Evolutionary conservation across 495 filamentous ascomycete genomes (phyloP), one percentile per base, ranked within the genome.

Genomic region (Neurospora sp.): DNA sequence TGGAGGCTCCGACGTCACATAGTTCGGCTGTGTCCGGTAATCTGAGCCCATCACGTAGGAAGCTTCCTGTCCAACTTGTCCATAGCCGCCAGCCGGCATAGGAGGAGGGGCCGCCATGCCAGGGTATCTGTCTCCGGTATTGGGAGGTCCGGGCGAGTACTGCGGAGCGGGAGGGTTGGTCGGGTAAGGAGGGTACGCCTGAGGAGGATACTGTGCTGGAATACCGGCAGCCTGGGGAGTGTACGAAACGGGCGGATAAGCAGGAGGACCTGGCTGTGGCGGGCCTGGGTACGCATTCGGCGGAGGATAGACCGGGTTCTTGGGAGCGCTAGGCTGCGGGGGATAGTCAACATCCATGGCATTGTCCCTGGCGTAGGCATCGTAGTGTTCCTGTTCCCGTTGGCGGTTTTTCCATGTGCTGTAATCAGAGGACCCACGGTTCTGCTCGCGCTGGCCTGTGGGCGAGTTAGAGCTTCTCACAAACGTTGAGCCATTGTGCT

Each of bases 381-480:
- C 71, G 72, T 70, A 75, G 12, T 73, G 38, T 37, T 77, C 70
- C 22, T 70, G 73, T 73, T 76, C 72, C 61, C 75, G 74, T 70
- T 75, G 75, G 44, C 71, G 69, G 70, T 79, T 79, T 40, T 80
- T 80, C 79, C 79, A 80, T 22, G 78, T 59, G 72, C 69, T 77
- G 75, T 80, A 80, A 69, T 79, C 77, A 74, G 77, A 72, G 69
- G 73, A 73, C 38, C 76, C 78, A 47, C 78, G 74, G 71, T 73
- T 47, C 70, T 76, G 76, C 44, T 80, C 80, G 39, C 80, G 80
- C 72, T 78, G 72, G 85, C 85, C 81, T 86, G 81, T 72, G 81
- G 83, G 83, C 73, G 83, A 85, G 86, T 89, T 87, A 88, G 87
- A 88, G 80, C 79, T 81, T 82, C 86, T 86, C 84, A 83, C 77